These are phyloP conservation scores for Chenopodium formosanum DNA, from an alignment of 148 eudicot genomes.

Conservation along the genomic window DNA sequence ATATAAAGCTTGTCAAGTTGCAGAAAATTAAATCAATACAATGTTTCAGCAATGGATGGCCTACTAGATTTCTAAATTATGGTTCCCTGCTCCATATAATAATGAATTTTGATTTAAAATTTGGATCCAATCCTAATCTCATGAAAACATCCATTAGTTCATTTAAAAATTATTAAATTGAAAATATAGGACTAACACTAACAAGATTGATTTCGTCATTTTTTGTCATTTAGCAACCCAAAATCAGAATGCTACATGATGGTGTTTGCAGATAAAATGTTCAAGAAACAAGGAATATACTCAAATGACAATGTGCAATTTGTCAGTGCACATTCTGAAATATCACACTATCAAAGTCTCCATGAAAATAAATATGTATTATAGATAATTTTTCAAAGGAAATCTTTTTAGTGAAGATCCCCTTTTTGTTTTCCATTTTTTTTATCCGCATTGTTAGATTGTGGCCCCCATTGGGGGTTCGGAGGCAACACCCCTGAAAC, in stretches of 20 bases:
- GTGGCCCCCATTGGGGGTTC: too few relatives aligned
- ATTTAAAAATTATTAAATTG: not conserved
- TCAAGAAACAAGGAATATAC: not conserved
- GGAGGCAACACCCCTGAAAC: too few relatives aligned
- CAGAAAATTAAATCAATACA: not conserved
- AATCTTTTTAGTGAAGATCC: too few relatives aligned
- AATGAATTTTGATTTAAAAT: not conserved
- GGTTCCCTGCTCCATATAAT: not conserved
- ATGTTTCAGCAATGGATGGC: not conserved
- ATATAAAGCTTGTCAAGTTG: not conserved
- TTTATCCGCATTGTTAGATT: not conserved
- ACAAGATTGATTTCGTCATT: not conserved
- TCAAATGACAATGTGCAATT: not conserved
- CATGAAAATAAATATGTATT: too few relatives aligned
- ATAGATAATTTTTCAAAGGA: too few relatives aligned
- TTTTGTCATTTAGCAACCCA: not conserved
- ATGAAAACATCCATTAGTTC: not conserved
- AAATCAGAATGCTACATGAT: not conserved
- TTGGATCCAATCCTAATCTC: not conserved
- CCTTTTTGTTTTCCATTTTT: not conserved
- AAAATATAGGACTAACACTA: not conserved
- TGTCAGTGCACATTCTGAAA: not conserved
- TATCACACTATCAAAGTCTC: too few relatives aligned
- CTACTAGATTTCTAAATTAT: not conserved
- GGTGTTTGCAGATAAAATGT: not conserved